These are phyloP conservation scores for Sanghuangporus sanghuang DNA, from an alignment of 1,284 basidiomycete genomes.

Conservation along the genomic window DNA sequence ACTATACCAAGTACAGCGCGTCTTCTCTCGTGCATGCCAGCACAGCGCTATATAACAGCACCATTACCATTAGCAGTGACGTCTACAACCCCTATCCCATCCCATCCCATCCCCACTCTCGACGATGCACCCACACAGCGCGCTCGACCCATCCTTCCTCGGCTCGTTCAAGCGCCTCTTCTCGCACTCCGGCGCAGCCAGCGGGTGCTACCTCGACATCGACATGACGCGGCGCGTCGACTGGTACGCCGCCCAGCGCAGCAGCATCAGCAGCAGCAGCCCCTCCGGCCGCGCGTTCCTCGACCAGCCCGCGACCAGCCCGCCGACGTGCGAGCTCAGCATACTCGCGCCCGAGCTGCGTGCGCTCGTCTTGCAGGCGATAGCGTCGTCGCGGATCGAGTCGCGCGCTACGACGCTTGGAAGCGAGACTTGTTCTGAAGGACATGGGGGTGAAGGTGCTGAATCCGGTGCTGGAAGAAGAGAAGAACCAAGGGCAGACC, in stretches of 20 bases:
- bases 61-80: not conserved
- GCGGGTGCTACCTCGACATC: conserved; percentile 7
- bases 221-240: conserved; percentile 12
- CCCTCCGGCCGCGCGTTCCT: not conserved
- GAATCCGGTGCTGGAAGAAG: too few relatives aligned
- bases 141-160: conserved; percentile 12
- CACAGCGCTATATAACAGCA: too few relatives aligned
- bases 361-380: not conserved
- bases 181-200: not conserved
- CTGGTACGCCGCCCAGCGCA: not conserved
- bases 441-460: too few relatives aligned
- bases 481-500: too few relatives aligned
- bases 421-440: too few relatives aligned
- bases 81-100: not conserved
- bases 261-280: too few relatives aligned
- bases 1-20: too few relatives aligned
- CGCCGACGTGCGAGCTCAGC: not conserved
- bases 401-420: too few relatives aligned
- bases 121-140: conserved; percentile 9
- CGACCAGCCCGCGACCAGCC: conserved; percentile 6
- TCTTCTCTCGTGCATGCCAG: too few relatives aligned
- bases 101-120: not conserved
- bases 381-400: not conserved
- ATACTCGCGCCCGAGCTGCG: not conserved
- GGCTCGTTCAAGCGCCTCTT: conserved; percentile 12